Evolutionary conservation across 1,139 yeast genomes (phyloP).

Genomic region (Lodderomyces orthopsilosis): DNA sequence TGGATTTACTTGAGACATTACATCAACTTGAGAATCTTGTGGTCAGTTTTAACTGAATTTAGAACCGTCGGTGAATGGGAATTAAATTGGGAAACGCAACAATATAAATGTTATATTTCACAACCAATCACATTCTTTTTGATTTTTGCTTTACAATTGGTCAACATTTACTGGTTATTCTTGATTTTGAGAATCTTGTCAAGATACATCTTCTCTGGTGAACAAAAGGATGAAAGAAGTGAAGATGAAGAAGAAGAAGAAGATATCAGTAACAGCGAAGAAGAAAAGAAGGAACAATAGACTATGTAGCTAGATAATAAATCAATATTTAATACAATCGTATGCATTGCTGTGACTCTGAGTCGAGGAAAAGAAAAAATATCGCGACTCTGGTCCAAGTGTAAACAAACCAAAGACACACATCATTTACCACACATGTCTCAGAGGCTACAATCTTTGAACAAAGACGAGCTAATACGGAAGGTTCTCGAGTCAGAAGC

Average conservation of each 20-base stretch:
- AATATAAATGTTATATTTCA: conserved; percentile 94
- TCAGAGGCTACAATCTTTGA: conserved; percentile 10
- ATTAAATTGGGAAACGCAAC: conserved; percentile 87
- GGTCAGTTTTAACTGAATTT: conserved; percentile 88
- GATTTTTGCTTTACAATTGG: conserved; percentile 76
- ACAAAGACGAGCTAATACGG: conserved; percentile 27
- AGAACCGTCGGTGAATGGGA: conserved; percentile 77
- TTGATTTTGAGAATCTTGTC: conserved; percentile 75
- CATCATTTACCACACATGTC: conserved; percentile 7
- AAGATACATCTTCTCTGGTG: conserved; percentile 59
- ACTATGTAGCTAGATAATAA: neutral
- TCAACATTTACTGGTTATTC: conserved; percentile 84
- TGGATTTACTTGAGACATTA: conserved; percentile 93
- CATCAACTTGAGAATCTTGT: conserved; percentile 72
- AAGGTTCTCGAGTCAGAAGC: conserved; percentile 36
- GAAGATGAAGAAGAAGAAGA: conserved; percentile 68
- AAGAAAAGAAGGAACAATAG: conserved; percentile 20
- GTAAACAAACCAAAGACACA: conserved; percentile 1
- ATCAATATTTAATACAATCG: neutral
- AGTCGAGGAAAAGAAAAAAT: neutral
- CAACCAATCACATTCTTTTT: conserved; percentile 83
- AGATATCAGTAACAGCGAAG: conserved; percentile 26
- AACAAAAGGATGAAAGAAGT: conserved; percentile 80
- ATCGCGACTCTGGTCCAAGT: neutral
- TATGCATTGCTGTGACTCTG: neutral